Evolutionary conservation across 352 stramenopile genomes (phyloP).

Genomic region (Globisporangium uncinulatum): DNA sequence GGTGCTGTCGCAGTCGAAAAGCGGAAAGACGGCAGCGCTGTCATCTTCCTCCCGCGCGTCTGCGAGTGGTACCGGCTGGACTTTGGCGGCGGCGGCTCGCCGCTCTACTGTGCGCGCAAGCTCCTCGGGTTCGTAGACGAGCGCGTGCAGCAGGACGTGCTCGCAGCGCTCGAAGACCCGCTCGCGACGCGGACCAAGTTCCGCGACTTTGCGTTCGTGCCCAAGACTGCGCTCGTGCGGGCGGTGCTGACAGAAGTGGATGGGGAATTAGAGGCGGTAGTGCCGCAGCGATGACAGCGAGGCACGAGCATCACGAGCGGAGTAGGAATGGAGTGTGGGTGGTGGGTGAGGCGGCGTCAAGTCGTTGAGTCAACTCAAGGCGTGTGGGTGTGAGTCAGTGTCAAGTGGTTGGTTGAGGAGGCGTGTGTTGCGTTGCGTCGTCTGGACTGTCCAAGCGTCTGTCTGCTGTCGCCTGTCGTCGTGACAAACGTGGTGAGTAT

Average conservation of each 20-base stretch:
- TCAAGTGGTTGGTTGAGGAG: too few relatives aligned
- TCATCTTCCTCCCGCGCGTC: conserved; percentile 49
- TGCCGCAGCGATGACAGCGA: neutral
- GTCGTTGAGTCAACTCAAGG: too few relatives aligned
- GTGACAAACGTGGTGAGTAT: too few relatives aligned
- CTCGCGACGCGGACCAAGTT: conserved; percentile 50
- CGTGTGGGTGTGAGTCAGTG: too few relatives aligned
- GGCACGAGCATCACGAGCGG: too few relatives aligned
- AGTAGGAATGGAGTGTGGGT: too few relatives aligned
- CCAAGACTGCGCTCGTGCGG: conserved; percentile 24
- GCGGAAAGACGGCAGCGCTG: neutral
- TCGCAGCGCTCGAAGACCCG: conserved; percentile 38
- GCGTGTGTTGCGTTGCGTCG: too few relatives aligned
- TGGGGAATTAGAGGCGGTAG: neutral
- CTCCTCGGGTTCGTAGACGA: conserved; percentile 63
- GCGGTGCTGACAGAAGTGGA: neutral
- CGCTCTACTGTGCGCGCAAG: conserved; percentile 66
- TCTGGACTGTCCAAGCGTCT: too few relatives aligned
- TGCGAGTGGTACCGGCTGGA: conserved; percentile 77
- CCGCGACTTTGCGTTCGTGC: conserved; percentile 44
- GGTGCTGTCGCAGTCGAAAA: conserved; percentile 26
- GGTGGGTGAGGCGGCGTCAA: too few relatives aligned
- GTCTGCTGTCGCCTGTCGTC: too few relatives aligned
- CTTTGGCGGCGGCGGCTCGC: conserved; percentile 36
- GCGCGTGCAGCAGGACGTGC: conserved; percentile 33